Percentiles rank a stretch among this genome's conserved stretches.
phyloP scores from a whole-genome alignment of 1,284 basidiomycete genomes.

The Cryptococcus sp. region DNA sequence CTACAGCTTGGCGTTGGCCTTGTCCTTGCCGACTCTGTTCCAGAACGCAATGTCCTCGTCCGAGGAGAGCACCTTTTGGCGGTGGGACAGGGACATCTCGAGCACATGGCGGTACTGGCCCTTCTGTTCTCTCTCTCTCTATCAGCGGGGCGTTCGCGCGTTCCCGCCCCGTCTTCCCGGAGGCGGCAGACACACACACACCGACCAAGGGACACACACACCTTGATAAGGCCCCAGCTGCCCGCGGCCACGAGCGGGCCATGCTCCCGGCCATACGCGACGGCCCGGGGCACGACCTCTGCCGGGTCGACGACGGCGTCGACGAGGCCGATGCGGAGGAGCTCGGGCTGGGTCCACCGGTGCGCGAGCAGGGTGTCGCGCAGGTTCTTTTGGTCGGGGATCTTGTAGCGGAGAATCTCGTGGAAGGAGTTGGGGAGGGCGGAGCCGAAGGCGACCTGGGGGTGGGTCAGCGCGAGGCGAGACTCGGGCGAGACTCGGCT shows the following conservation, averaged over 20 bases:
- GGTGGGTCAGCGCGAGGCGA: background rate
- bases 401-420: slow-evolving; percentile 63
- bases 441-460: slow-evolving; percentile 75
- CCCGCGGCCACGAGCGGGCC: slow-evolving; percentile 51
- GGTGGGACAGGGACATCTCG: slow-evolving; percentile 41
- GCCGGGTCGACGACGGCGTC: slow-evolving; percentile 62
- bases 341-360: slow-evolving; percentile 73
- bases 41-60: slow-evolving; percentile 34
- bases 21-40: slow-evolving; percentile 23
- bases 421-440: slow-evolving; percentile 71
- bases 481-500: background rate
- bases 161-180: no score
- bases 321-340: slow-evolving; percentile 64
- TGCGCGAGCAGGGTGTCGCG: slow-evolving; percentile 77
- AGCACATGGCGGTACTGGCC: slow-evolving; percentile 51
- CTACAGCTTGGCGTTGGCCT: slow-evolving; percentile 31
- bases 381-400: slow-evolving; percentile 60
- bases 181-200: no score
- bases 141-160: no score
- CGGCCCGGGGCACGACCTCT: slow-evolving; percentile 56
- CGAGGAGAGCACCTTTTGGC: slow-evolving; percentile 20
- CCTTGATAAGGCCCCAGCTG: slow-evolving; percentile 56
- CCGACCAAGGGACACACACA: no score
- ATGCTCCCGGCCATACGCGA: slow-evolving; percentile 48
- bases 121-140: slow-evolving; percentile 35